Evolutionary conservation across 2,329 filamentous ascomycete species (phyloP).

Genomic region (Chaetothyriales sp.): DNA sequence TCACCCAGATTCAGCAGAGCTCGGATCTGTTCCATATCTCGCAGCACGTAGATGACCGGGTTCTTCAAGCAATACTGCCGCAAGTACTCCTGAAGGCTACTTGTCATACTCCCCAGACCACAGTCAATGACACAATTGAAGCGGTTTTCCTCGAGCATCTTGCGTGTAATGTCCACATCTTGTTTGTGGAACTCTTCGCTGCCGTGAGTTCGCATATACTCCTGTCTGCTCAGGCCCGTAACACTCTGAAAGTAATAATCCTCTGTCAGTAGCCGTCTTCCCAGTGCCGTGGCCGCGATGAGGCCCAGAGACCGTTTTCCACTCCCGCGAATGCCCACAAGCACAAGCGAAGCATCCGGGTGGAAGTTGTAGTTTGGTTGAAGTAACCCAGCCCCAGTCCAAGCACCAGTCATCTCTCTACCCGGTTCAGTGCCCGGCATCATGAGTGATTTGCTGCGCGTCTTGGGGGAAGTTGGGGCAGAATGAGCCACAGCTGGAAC

Average conservation of each 20-base stretch:
- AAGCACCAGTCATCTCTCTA: too few relatives aligned
- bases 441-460: neutral
- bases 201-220: slow-evolving; percentile 26
- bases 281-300: slow-evolving; percentile 28
- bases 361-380: slow-evolving; percentile 16
- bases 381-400: neutral
- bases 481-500: neutral
- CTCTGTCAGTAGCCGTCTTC: slow-evolving; percentile 29
- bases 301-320: slow-evolving; percentile 31
- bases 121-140: slow-evolving; percentile 30
- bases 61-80: slow-evolving; percentile 24
- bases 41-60: slow-evolving; percentile 28
- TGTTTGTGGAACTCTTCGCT: slow-evolving; percentile 29
- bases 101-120: slow-evolving; percentile 29
- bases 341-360: slow-evolving; percentile 27
- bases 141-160: slow-evolving; percentile 31
- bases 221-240: slow-evolving; percentile 28
- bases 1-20: slow-evolving; percentile 30
- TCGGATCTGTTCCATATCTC: slow-evolving; percentile 27
- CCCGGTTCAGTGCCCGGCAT: neutral
- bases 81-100: slow-evolving; percentile 27
- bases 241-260: slow-evolving; percentile 30
- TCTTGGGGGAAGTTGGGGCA: neutral
- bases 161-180: slow-evolving; percentile 28
- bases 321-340: slow-evolving; percentile 30